Evolutionary conservation across 2,329 filamentous ascomycete genomes (phyloP), one percentile per base, ranked within the genome.

Genomic region (Colletotrichum lindemuthianum): DNA sequence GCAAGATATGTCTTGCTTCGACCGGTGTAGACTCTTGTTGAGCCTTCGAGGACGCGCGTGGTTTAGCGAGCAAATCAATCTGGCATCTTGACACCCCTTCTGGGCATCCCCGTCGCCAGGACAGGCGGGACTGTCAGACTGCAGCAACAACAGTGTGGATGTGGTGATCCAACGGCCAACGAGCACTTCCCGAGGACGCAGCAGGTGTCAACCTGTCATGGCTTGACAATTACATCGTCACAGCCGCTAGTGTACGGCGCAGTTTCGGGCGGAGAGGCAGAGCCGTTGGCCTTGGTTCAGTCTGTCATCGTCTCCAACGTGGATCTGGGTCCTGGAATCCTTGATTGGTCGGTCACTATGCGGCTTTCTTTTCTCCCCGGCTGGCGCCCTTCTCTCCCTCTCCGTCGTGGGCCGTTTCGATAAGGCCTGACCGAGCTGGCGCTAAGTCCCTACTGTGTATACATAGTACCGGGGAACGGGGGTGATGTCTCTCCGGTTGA

Each of bases 381-480:
- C 47, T 48, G 36, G 40, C 45, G 33, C 43, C 32, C 32, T 58
- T 54, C 45, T 51, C 51, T 54, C 45, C 52, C 41, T 44, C 39
- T 60, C 60, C 51, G 39, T 59, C 56, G 47, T 16, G 34, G 39
- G 41, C 37, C 61, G 34, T 15, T 43, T 65, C 39, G 58, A 61
- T 56, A 51, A 47, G 44, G 57, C 58, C 41, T 53, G n/a, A 13
- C 24, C 37, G 8, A 4, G 36, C 53, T 51, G 52, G 41, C 10
- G 45, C 55, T 41, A 43, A 58, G n/a, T 43, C 3, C 2, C 51
- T 39, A 24, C 16, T 50, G 24, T 24, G 24, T 24, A n/a, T n/a
- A n/a, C n/a, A n/a, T n/a, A 3, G 24, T 60, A 8, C 60, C 58
- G 61, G 58, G 61, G 61, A 57, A 61, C 61, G 16, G 41, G 51